Evolutionary conservation across 805 yeast species (phyloP), one percentile per base, ranked within the genome.

Genomic region (Starmerella vitae): DNA sequence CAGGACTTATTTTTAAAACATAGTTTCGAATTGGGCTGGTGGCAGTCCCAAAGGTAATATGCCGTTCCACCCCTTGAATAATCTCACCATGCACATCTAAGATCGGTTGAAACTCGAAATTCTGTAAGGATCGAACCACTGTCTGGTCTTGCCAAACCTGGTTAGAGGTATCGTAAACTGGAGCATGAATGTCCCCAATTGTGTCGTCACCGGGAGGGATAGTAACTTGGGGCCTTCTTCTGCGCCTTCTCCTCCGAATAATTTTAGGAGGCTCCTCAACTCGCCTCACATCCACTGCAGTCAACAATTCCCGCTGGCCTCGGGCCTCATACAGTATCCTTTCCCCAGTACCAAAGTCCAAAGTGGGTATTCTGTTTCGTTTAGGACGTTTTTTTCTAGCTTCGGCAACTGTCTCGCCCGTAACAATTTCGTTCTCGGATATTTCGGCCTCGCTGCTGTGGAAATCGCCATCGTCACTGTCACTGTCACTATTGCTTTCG

Each of bases 291-390:
- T 34, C 44, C 8, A 43, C 41, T 18, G 51, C 53, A 3, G 51
- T 49, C 17, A 39, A 24, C 15, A 46, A 36, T 20, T 30, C 26
- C 13, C 14, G 35, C 33, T 30, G 25, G n/a, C 42, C 47, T 3
- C 34, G 42, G 25, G 28, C 25, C 20, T 34, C 37, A 37, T 50
- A 50, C 33, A 38, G 45, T 9, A 47, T 34, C 30, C 45, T 39
- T 33, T 50, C 54, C 14, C 50, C 49, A 5, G 33, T 33, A 49
- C 51, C 48, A 20, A 26, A 39, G 24, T 44, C 36, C 17, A 48
- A 37, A 14, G 48, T 38, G 2, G 54, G 50, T 5, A 50, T 38
- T 13, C 54, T 43, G 30, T 37, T 36, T 21, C 50, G 42, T 18
- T 37, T 36, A 1, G 41, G 40, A 7, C 45, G 41, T 6, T 17